Evolutionary conservation across 2,329 filamentous ascomycete species (phyloP).

Genomic region (Huntiella omanensis): DNA sequence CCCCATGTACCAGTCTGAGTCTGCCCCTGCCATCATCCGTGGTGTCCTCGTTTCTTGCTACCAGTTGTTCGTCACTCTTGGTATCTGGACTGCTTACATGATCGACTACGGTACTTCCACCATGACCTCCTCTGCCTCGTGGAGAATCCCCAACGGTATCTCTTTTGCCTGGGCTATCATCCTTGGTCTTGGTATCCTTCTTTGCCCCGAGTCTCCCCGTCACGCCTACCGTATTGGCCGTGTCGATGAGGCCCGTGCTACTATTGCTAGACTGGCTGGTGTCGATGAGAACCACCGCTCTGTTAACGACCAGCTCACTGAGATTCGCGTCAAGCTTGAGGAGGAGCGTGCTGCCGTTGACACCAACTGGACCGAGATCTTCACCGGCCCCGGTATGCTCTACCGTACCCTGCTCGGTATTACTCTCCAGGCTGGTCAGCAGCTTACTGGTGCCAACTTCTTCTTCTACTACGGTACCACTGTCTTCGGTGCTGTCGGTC

Average conservation of each 20-base stretch:
- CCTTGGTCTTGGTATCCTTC: slow-evolving; percentile 29
- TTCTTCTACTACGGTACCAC: slow-evolving; percentile 50
- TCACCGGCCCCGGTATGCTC: slow-evolving; percentile 47
- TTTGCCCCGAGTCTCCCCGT: slow-evolving; percentile 36
- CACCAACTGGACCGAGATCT: slow-evolving; percentile 38
- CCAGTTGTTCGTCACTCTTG: slow-evolving; percentile 51
- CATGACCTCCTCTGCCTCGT: slow-evolving; percentile 29
- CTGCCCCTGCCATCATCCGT: slow-evolving; percentile 43
- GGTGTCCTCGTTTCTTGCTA: slow-evolving; percentile 45
- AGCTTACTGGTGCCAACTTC: slow-evolving; percentile 50
- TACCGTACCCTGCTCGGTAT: slow-evolving; percentile 46
- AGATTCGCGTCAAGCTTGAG: slow-evolving; percentile 32
- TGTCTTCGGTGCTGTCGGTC: slow-evolving; percentile 46
- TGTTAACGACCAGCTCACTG: slow-evolving; percentile 29
- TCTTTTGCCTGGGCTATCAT: slow-evolving; percentile 35
- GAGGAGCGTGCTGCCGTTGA: slow-evolving; percentile 29
- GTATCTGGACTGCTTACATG: slow-evolving; percentile 40
- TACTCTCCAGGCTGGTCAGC: slow-evolving; percentile 44
- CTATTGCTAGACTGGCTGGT: slow-evolving; percentile 28
- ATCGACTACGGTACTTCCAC: slow-evolving; percentile 42
- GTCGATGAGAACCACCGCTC: slow-evolving; percentile 20
- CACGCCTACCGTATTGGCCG: slow-evolving; percentile 29
- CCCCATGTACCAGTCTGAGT: slow-evolving; percentile 52
- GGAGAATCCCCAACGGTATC: slow-evolving; percentile 43
- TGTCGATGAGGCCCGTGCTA: slow-evolving; percentile 27